Percentiles rank a stretch among this genome's conserved stretches.
Evolutionary conservation across 352 stramenopile genomes (phyloP).

Genomic region (Aphanomyces euteiches): DNA sequence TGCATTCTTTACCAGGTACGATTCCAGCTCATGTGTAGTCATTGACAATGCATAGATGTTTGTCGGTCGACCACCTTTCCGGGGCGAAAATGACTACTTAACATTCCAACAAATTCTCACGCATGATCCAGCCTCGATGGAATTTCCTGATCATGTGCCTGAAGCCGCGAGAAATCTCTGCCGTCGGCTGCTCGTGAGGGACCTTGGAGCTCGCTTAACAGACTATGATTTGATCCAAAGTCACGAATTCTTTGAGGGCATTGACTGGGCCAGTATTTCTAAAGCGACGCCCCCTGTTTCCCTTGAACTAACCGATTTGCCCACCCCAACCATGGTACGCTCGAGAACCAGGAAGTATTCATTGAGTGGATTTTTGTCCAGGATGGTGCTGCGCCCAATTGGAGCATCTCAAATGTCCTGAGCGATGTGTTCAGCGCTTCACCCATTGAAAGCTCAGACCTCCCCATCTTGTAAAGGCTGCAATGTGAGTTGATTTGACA

Average conservation of each 20-base stretch:
- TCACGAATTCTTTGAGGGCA: constrained; percentile 81
- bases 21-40: background rate
- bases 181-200: constrained; percentile 72
- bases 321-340: constrained; percentile 65
- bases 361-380: too few species aligned
- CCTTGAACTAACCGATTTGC: constrained; percentile 53
- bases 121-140: constrained; percentile 73
- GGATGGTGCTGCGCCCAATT: background rate
- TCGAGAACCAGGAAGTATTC: background rate
- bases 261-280: constrained; percentile 64
- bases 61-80: constrained; percentile 77
- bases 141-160: constrained; percentile 58
- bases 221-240: constrained; percentile 66
- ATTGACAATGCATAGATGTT: constrained; percentile 48
- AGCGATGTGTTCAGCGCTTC: constrained; percentile 9
- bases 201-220: constrained; percentile 70
- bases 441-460: constrained; percentile 55
- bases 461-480: constrained; percentile 39
- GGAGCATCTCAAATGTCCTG: constrained; percentile 5
- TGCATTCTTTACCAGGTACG: constrained; percentile 85
- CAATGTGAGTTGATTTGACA: too few species aligned
- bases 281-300: constrained; percentile 52
- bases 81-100: constrained; percentile 86
- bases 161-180: constrained; percentile 65
- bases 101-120: constrained; percentile 89